Percentiles rank a stretch among this genome's conserved stretches.
Evolutionary conservation across 73 alveolate genomes (phyloP).

Genomic region (Paramecium caudatum): DNA sequence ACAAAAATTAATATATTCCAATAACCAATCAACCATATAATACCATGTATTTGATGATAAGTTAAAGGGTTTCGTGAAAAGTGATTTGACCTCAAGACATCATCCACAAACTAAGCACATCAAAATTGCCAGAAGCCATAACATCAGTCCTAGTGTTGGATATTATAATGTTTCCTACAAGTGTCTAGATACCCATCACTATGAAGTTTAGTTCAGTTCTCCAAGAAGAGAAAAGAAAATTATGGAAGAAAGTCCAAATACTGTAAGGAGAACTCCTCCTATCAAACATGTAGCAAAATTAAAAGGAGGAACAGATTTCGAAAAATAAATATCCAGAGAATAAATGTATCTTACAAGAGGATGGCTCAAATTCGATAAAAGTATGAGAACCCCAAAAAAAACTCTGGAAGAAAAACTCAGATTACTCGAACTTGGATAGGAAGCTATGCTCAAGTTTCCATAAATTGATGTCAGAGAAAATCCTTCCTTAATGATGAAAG

Average conservation of each 20-base stretch:
- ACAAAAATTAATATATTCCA: neutral
- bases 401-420: neutral
- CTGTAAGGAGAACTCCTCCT: neutral
- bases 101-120: neutral
- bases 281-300: neutral
- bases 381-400: neutral
- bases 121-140: constrained; percentile 33
- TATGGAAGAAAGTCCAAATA: neutral
- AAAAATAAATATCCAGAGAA: constrained; percentile 20
- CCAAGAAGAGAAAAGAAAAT: neutral
- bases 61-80: neutral
- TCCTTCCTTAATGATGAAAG: neutral
- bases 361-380: constrained; percentile 13
- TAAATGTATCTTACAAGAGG: constrained; percentile 13
- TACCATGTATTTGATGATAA: constrained; percentile 27
- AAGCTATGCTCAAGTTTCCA: constrained; percentile 17
- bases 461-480: neutral
- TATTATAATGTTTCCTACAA: constrained; percentile 1
- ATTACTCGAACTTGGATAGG: neutral
- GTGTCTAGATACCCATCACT: constrained; percentile 6
- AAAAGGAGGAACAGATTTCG: neutral
- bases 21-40: neutral
- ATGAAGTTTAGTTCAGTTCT: neutral
- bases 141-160: constrained; percentile 27
- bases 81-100: neutral